Evolutionary conservation across 352 stramenopile species (phyloP).

Genomic region (Thraustotheca clavata): DNA sequence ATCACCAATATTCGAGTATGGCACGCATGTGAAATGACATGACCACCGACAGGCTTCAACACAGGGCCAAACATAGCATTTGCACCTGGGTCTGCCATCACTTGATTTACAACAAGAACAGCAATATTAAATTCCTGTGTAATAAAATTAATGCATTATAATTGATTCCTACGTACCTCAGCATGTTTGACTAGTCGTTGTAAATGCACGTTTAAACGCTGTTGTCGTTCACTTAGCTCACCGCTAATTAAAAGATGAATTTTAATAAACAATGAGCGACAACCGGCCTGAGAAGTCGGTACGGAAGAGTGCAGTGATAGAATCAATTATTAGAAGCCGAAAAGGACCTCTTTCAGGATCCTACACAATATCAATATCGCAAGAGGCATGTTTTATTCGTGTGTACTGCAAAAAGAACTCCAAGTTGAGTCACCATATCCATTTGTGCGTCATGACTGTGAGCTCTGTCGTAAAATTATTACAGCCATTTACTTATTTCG

Average conservation of each 20-base stretch:
- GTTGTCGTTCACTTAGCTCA: slow-evolving; percentile 83
- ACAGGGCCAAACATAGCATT: slow-evolving; percentile 76
- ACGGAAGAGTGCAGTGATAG: slow-evolving; percentile 85
- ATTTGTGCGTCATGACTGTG: slow-evolving; percentile 85
- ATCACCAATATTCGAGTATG: slow-evolving; percentile 91
- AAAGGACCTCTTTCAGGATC: slow-evolving; percentile 67
- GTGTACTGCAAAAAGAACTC: slow-evolving; percentile 56
- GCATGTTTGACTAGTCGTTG: slow-evolving; percentile 75
- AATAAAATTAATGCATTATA: not conserved
- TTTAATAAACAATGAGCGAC: not conserved
- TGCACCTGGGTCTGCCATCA: slow-evolving; percentile 81
- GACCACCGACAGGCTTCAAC: slow-evolving; percentile 77
- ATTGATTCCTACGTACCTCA: slow-evolving; percentile 30
- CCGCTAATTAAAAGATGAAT: slow-evolving; percentile 27
- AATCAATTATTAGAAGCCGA: slow-evolving; percentile 85
- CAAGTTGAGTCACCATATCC: slow-evolving; percentile 75
- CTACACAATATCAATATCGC: slow-evolving; percentile 17
- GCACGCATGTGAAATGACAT: slow-evolving; percentile 96
- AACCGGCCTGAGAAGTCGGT: slow-evolving; percentile 80
- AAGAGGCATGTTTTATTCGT: slow-evolving; percentile 12
- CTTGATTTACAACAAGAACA: slow-evolving; percentile 88
- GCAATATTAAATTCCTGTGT: slow-evolving; percentile 91
- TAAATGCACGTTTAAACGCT: slow-evolving; percentile 85
- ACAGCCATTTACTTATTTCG: slow-evolving; percentile 4
- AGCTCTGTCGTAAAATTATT: slow-evolving; percentile 33